phyloP scores from a whole-genome alignment of 371 early-diverging fungal species.

The Mucor sp. region DNA sequence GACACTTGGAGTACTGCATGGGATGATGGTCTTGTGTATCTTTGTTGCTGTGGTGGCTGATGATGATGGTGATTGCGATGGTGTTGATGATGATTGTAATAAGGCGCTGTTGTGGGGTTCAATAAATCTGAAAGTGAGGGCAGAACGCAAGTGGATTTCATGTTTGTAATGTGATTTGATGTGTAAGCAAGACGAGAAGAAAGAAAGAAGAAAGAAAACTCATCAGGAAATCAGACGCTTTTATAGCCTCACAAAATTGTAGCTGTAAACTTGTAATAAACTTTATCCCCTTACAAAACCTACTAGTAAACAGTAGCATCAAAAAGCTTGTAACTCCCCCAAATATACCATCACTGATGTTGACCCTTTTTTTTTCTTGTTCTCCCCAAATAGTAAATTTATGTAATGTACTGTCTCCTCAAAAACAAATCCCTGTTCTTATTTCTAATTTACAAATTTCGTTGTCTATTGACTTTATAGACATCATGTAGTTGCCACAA shows the following conservation, averaged over 20 bases:
- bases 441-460: constrained; percentile 1
- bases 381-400: neutral
- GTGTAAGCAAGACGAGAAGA: neutral
- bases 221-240: neutral
- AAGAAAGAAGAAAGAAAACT: neutral
- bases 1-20: constrained; percentile 11
- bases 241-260: neutral
- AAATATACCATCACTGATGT: neutral
- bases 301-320: neutral
- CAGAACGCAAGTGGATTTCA: constrained; percentile 30
- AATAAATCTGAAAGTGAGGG: constrained; percentile 43
- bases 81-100: neutral
- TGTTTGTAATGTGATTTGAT: neutral
- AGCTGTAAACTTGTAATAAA: neutral
- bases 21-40: neutral
- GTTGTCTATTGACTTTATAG: constrained; percentile 2
- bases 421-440: constrained; percentile 1
- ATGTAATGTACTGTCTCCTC: constrained; percentile 3
- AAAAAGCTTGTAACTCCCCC: neutral
- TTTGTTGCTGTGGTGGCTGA: neutral
- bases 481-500: constrained; percentile 1
- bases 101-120: neutral
- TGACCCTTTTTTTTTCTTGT: neutral
- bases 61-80: neutral
- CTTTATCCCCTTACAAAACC: neutral